Percentiles rank a stretch among this genome's conserved stretches.
These are phyloP conservation scores for Cytidiella melzeri DNA, from an alignment of 768 basidiomycete genomes.

Conservation along the genomic window DNA sequence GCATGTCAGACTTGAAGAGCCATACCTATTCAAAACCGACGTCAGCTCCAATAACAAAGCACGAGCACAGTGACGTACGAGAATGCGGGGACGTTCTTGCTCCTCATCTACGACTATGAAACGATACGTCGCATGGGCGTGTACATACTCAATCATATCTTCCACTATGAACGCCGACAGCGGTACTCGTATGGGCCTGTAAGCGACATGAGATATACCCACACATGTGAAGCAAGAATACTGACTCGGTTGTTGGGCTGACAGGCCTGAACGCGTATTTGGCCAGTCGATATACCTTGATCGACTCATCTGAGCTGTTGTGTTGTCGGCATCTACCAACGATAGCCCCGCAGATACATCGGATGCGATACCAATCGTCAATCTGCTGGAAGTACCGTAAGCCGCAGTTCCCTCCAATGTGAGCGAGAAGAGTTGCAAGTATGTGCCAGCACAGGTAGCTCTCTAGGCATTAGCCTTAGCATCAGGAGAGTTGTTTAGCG, in stretches of 20 bases:
- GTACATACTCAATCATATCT: conserved; percentile 87
- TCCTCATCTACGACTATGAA: conserved; percentile 89
- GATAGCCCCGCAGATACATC: conserved; percentile 81
- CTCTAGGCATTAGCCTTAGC: conserved; percentile 62
- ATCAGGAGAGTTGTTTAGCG: conserved; percentile 85
- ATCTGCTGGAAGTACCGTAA: conserved; percentile 41
- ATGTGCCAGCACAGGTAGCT: conserved; percentile 91
- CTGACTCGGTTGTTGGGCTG: conserved; percentile 56
- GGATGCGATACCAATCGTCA: conserved; percentile 59
- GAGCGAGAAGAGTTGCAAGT: conserved; percentile 12
- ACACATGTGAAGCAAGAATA: conserved; percentile 15
- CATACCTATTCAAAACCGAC: conserved; percentile 54
- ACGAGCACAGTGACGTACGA: conserved; percentile 44
- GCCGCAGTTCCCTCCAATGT: too few species aligned
- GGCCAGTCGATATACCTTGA: conserved; percentile 58
- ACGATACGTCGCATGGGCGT: conserved; percentile 90
- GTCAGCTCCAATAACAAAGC: background rate
- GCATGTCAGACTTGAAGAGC: conserved; percentile 90
- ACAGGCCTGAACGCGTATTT: conserved; percentile 82
- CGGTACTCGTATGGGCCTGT: conserved; percentile 41
- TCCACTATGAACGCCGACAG: conserved; percentile 86
- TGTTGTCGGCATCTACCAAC: conserved; percentile 66
- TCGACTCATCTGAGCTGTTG: conserved; percentile 24
- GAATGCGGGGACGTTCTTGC: conserved; percentile 66
- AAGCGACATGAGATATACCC: conserved; percentile 6